phyloP scores from a whole-genome alignment of 306 rosid species.

The Pueraria montana region DNA sequence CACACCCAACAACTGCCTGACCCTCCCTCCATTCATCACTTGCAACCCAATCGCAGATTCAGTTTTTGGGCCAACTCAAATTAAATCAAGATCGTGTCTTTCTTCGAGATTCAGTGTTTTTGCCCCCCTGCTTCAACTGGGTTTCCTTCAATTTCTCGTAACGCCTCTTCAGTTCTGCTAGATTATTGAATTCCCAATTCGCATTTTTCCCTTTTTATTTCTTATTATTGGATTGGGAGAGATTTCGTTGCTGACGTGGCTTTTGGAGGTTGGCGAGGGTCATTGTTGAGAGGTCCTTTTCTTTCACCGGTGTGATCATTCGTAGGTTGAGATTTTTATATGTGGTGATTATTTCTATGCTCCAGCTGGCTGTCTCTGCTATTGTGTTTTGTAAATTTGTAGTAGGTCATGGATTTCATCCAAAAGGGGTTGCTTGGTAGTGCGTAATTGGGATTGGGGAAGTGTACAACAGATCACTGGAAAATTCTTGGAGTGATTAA shows the following conservation, averaged over 20 bases:
- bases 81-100: slow-evolving; percentile 47
- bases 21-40: slow-evolving; percentile 44
- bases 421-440: slow-evolving; percentile 41
- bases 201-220: background rate
- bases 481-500: slow-evolving; percentile 35
- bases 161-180: slow-evolving; percentile 43
- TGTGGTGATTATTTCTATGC: slow-evolving; percentile 43
- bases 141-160: slow-evolving; percentile 55
- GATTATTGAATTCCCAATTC: slow-evolving; percentile 50
- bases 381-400: slow-evolving; percentile 1
- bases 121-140: slow-evolving; percentile 39
- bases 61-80: slow-evolving; percentile 18
- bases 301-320: slow-evolving; percentile 40
- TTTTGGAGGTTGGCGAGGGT: slow-evolving; percentile 48
- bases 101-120: slow-evolving; percentile 33
- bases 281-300: slow-evolving; percentile 38
- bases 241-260: slow-evolving; percentile 48
- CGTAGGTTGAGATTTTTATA: slow-evolving; percentile 41
- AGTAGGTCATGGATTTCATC: slow-evolving; percentile 44
- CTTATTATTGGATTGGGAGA: slow-evolving; percentile 40
- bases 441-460: slow-evolving; percentile 29
- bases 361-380: slow-evolving; percentile 8
- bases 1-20: slow-evolving; percentile 34
- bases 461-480: slow-evolving; percentile 26
- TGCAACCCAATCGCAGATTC: slow-evolving; percentile 49